Evolutionary conservation across 2,329 filamentous ascomycete species (phyloP).

Genomic region (Amylocarpus encephaloides): DNA sequence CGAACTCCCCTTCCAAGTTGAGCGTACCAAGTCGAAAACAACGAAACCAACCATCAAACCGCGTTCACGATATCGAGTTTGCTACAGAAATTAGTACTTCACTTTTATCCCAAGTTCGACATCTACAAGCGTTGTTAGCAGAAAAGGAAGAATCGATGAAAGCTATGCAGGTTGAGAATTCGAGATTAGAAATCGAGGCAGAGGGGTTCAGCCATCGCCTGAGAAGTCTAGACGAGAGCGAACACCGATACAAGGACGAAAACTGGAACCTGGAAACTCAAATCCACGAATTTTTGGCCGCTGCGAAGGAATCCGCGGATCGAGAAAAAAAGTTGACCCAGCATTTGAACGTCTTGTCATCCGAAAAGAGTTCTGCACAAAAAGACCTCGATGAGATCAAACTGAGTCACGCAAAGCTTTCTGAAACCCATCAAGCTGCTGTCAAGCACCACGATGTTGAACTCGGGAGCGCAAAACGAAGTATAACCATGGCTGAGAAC

Average conservation of each 20-base stretch:
- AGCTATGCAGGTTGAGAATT: slow-evolving; percentile 65
- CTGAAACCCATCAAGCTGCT: slow-evolving; percentile 70
- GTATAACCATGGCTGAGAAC: slow-evolving; percentile 67
- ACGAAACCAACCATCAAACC: slow-evolving; percentile 80
- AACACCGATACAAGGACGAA: slow-evolving; percentile 94
- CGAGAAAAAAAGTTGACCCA: slow-evolving; percentile 78
- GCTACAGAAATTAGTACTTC: slow-evolving; percentile 98
- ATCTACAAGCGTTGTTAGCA: slow-evolving; percentile 74
- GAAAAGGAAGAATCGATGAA: slow-evolving; percentile 86
- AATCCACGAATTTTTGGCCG: slow-evolving; percentile 72
- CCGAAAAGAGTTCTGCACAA: slow-evolving; percentile 72
- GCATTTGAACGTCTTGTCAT: slow-evolving; percentile 59
- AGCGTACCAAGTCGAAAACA: slow-evolving; percentile 81
- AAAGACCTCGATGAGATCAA: slow-evolving; percentile 89
- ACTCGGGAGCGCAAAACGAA: slow-evolving; percentile 75
- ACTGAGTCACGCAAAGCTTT: slow-evolving; percentile 67
- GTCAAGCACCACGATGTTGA: slow-evolving; percentile 87
- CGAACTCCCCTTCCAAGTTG: slow-evolving; percentile 82
- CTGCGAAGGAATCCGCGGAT: slow-evolving; percentile 69
- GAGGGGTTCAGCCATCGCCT: slow-evolving; percentile 75
- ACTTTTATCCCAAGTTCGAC: slow-evolving; percentile 86
- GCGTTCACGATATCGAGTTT: slow-evolving; percentile 94
- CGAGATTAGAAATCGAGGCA: slow-evolving; percentile 73
- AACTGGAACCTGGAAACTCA: slow-evolving; percentile 97
- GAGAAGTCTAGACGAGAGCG: slow-evolving; percentile 81